Evolutionary conservation across 2,329 filamentous ascomycete species (phyloP).

Genomic region (Rosellinia necatrix): DNA sequence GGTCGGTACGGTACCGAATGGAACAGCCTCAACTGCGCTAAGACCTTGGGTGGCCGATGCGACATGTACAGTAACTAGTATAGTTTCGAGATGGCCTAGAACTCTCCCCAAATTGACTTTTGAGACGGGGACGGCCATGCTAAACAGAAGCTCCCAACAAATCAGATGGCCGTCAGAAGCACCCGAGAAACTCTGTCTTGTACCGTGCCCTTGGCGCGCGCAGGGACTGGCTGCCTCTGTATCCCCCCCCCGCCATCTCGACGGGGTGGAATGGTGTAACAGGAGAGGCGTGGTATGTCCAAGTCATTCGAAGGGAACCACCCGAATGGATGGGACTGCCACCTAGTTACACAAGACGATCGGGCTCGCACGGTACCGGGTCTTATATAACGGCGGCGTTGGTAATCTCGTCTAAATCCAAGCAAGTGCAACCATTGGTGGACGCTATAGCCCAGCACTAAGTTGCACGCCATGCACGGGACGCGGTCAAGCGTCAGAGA

Average conservation of each 20-base stretch:
- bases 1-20: too few species aligned
- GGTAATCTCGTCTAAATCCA: conserved; percentile 1
- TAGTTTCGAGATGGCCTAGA: not conserved
- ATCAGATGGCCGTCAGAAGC: too few species aligned
- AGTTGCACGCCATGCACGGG: too few species aligned
- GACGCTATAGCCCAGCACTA: too few species aligned
- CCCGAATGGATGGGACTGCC: not conserved
- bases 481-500: too few species aligned
- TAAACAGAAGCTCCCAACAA: conserved; percentile 6
- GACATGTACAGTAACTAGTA: too few species aligned
- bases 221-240: not conserved
- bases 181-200: not conserved
- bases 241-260: too few species aligned
- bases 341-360: conserved; percentile 11
- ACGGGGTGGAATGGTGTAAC: too few species aligned
- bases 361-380: conserved; percentile 2
- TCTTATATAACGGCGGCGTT: conserved; percentile 4
- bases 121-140: not conserved
- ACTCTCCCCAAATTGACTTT: not conserved
- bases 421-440: not conserved
- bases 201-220: conserved; percentile 10
- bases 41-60: too few species aligned
- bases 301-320: too few species aligned
- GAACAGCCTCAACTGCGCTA: too few species aligned
- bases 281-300: too few species aligned